Conservation (phyloP, 208 protist species). For the Trypanosoma brucei region DNA sequence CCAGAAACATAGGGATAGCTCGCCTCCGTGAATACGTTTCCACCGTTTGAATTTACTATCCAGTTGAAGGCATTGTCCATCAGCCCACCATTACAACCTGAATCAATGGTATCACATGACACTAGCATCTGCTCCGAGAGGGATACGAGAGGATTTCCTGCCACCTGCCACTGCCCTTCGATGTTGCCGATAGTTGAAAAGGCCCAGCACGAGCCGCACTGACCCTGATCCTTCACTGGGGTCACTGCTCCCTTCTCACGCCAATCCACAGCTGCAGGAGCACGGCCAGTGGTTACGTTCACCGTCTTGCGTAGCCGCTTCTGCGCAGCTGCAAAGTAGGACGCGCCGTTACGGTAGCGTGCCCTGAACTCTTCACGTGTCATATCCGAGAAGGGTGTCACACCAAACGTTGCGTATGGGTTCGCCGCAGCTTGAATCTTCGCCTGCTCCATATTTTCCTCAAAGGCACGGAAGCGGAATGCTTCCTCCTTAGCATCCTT, state of each 20-base stretch:
- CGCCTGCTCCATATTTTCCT: slow-evolving; percentile 45
- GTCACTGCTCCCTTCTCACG: slow-evolving; percentile 81
- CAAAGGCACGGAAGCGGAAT: slow-evolving; percentile 49
- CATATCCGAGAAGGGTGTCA: slow-evolving; percentile 62
- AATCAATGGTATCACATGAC: slow-evolving; percentile 82
- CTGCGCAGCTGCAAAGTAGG: slow-evolving; percentile 27
- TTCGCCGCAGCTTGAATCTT: slow-evolving; percentile 27
- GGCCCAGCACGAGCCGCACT: slow-evolving; percentile 94
- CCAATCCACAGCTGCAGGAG: slow-evolving; percentile 66
- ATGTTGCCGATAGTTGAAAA: slow-evolving; percentile 85
- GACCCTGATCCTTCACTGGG: slow-evolving; percentile 91
- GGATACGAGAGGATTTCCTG: slow-evolving; percentile 43
- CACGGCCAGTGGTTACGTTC: slow-evolving; percentile 2
- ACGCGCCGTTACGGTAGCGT: slow-evolving; percentile 35
- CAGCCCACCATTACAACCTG: slow-evolving; percentile 85
- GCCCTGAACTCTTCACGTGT: slow-evolving; percentile 43
- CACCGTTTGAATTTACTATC: slow-evolving; percentile 53
- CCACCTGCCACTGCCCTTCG: slow-evolving; percentile 55
- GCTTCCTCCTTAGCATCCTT: slow-evolving; percentile 41
- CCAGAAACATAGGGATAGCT: slow-evolving; percentile 81
- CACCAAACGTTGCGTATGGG: slow-evolving; percentile 48
- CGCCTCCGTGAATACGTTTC: slow-evolving; percentile 59
- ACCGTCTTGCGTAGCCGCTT: slow-evolving; percentile 1
- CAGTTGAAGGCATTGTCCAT: slow-evolving; percentile 81
- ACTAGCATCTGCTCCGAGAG: slow-evolving; percentile 94